Evolutionary conservation across 768 basidiomycete species (phyloP), one percentile per base, ranked within the genome.

Genomic region (Dentipellis fragilis): DNA sequence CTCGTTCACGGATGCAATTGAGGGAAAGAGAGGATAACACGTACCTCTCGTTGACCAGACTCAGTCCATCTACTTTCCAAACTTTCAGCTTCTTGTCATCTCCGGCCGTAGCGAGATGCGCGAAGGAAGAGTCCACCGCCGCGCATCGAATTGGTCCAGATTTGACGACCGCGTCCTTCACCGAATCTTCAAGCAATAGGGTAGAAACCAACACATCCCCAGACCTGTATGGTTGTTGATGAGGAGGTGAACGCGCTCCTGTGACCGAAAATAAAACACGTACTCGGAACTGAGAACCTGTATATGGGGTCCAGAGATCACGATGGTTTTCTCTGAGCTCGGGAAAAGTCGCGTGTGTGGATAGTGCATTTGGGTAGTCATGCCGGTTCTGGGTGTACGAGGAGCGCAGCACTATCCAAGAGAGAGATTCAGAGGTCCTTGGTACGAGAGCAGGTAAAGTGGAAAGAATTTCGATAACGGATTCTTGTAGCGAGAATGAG

Each of bases 31-130:
- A 52, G 12, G 12, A 52, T 42, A 29, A 47, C 10, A 59, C 75
- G 45, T 55, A 88, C 89, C 91, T 75, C 57, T 80, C 73, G 64
- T 77, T 89, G 49, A 84, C 59, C 10, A 85, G 65, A 57, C 74
- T 71, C 59, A 88, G 66, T 0, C 71, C 69, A 2, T 79, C 78
- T 7, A 91, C 61, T 29, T 77, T 72, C 85, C 88, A 93, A 10
- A 95, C 74, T 59, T 79, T 85, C 62, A 98, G 71, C 52, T 69
- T 68, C 69, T 98, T 98, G 68, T 93, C 89, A 54, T 95, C 93
- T 8, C 80, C 83, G 0, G 75, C 71, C 2, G 85, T 86, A 4
- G 80, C 79, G 14, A 92, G 68, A 60, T 82, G 76, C 34, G 58
- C 67, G 54, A 68, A 72, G 0, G 68, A 67, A 6, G 58, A 52